Evolutionary conservation across 768 basidiomycete genomes (phyloP), one percentile per base, ranked within the genome.

Genomic region (Rhodotorula paludigena): DNA sequence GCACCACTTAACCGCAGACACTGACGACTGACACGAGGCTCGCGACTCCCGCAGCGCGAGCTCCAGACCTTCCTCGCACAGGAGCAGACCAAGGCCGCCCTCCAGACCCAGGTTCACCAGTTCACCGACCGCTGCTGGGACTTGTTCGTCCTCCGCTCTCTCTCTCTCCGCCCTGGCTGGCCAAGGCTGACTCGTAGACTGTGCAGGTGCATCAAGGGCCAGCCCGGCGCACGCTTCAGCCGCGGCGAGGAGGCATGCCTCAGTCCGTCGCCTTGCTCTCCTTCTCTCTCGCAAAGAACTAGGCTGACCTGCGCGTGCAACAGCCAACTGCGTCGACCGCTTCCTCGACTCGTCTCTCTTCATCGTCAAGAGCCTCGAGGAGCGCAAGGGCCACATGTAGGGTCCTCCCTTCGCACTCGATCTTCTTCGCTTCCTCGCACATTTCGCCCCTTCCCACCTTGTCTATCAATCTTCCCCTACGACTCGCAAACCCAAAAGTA

Each of bases 51-150:
- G 16, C 52, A 55, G 54, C 38, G 54, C 33, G 92, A 96, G 78
- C 84, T 96, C 49, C 79, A 84, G 38, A 77, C 80, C 25, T 92
- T 92, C 80, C 79, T 94, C 64, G 89, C 90, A 74, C 84, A 84
- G 65, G 86, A 92, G 80, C 90, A 92, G 77, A 85, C 86, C 3
- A 87, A 89, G 79, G 87, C 88, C 51, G 82, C 41, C 14, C 36
- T 55, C 36, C 54, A 55, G 54, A 38, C 56, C 8, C 76, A 76
- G 36, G 86, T 92, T 49, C 90, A 91, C 69, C 84, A 81, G 57
- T 83, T 92, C 72, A 92, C 92, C 25, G 83, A 84, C 74, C 85
- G 86, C 80, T 92, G 91, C 78, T 93, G 91, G 90, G 92, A 75
- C 54, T 38, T 55, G 54, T 41, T 1, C 36, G 54, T 25, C 15